A percentile compares a stretch with the other conserved stretches of the same genome.
These are phyloP conservation scores for Rhynchosporium agropyri DNA, from an alignment of 2,329 filamentous ascomycete genomes.

Conservation along the genomic window DNA sequence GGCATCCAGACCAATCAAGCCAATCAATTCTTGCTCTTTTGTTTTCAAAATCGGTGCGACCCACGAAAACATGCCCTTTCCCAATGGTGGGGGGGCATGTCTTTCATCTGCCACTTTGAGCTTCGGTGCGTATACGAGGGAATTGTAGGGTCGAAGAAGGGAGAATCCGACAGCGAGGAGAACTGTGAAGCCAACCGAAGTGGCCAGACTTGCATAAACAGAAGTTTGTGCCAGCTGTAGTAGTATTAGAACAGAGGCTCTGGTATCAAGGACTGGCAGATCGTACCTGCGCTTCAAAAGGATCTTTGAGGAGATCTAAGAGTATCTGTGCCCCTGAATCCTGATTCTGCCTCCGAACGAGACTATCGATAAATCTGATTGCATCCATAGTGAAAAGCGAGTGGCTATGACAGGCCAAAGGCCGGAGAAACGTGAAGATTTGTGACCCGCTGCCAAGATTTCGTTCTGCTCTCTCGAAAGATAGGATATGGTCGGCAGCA, in stretches of 20 bases:
- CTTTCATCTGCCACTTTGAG: constrained; percentile 89
- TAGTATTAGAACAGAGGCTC: constrained; percentile 22
- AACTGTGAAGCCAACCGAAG: constrained; percentile 74
- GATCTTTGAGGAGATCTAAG: constrained; percentile 39
- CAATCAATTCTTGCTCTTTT: constrained; percentile 74
- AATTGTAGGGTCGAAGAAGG: constrained; percentile 86
- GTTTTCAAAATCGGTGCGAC: constrained; percentile 75
- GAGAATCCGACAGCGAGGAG: constrained; percentile 82
- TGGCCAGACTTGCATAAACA: constrained; percentile 77
- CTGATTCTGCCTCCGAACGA: constrained; percentile 29
- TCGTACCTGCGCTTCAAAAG: constrained; percentile 33
- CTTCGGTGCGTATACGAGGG: constrained; percentile 90
- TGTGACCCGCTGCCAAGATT: constrained; percentile 19
- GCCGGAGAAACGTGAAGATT: constrained; percentile 28
- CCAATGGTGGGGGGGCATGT: constrained; percentile 83
- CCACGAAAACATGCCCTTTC: constrained; percentile 89
- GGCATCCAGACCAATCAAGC: constrained; percentile 88
- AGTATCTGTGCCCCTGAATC: constrained; percentile 35
- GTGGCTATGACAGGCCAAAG: constrained; percentile 40
- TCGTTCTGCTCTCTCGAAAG: constrained; percentile 9
- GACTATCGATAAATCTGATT: constrained; percentile 22
- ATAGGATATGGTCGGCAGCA: constrained; percentile 1
- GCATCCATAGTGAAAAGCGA: constrained; percentile 37
- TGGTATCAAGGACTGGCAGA: constrained; percentile 1
- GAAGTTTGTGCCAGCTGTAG: constrained; percentile 52